Base-by-base conservation (phyloP, 257 asterid genomes). In the Nicotiana otophora region DNA sequence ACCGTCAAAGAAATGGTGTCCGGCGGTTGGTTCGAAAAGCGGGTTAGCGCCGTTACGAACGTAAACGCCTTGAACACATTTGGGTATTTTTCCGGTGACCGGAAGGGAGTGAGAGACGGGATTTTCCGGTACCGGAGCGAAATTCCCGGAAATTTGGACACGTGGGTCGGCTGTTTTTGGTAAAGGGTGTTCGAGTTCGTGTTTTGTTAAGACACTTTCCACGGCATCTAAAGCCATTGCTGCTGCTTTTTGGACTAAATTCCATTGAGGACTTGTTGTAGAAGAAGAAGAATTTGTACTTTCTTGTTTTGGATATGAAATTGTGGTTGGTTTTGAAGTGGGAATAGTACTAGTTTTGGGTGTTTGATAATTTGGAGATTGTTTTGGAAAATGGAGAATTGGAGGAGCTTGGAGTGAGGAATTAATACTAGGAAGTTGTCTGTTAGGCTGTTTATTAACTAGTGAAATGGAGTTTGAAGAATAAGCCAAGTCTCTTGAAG, bases 1-100 rank as follows among this genome's bases (percentile, higher is more conserved):
- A 6, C 99, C 99, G 86, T 96, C 99, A 83, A 96, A 96, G 86
- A 96, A 92, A 68, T 96, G 99, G 90, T 96, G 99, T 0, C 99
- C 99, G 80, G 98, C 97, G 14, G 84, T 76, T 4, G 99, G 99
- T 86, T 93, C 97, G 82, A 91, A 91, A 5, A 89, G 88, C 0
- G 99, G 99, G 57, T 96, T 96, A 0, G 99, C 99, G 0, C 99
- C 99, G 97, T 96, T 96, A 1, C 99, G 68, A 4, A 94, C 93
- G 80, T 96, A 96, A 2, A 90, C 94, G 0, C 99, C 99, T 28
- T 85, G 85, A 42, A 96, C 91, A 7, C 94, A 85, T 1, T 86
- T 84, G 4, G 99, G 99, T 36, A 96, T 91, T 42, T 82, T 84
- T 0, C 98, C 99, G 55, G 84, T 20, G 58, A 94, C 98, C 60